Evolutionary conservation across 441 rosid genomes (phyloP).

Genomic region (Capsella rubella): DNA sequence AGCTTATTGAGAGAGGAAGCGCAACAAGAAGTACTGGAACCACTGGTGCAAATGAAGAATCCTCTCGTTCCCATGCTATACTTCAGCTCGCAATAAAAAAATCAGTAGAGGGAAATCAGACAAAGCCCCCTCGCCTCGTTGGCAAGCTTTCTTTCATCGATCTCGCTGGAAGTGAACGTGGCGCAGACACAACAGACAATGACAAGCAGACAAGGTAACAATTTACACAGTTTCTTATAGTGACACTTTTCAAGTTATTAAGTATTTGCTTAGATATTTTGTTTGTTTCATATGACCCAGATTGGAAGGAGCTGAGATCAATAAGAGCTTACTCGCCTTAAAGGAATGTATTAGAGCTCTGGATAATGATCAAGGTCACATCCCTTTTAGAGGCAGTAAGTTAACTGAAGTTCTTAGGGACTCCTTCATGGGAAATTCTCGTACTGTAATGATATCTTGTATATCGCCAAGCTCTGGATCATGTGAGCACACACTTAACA

Average conservation of each 20-base stretch:
- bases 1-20: constrained; percentile 87
- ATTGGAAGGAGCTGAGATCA: constrained; percentile 97
- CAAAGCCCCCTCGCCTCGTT: constrained; percentile 78
- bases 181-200: constrained; percentile 96
- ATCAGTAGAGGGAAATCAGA: constrained; percentile 70
- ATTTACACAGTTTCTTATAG: constrained; percentile 8
- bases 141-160: constrained; percentile 94
- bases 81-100: constrained; percentile 93
- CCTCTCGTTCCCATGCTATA: constrained; percentile 96
- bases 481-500: constrained; percentile 93
- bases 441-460: constrained; percentile 95
- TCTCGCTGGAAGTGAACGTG: constrained; percentile 98
- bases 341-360: constrained; percentile 94
- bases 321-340: constrained; percentile 88
- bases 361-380: constrained; percentile 95
- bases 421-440: constrained; percentile 91
- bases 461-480: constrained; percentile 96
- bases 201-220: constrained; percentile 89
- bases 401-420: constrained; percentile 94
- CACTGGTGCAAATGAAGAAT: constrained; percentile 97
- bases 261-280: constrained; percentile 11
- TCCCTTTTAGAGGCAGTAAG: constrained; percentile 97
- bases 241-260: constrained; percentile 3
- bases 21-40: constrained; percentile 90
- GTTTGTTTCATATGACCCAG: constrained; percentile 50